These are phyloP conservation scores for Metrosideros polymorpha DNA, from an alignment of 441 rosid genomes.

Conservation along the genomic window DNA sequence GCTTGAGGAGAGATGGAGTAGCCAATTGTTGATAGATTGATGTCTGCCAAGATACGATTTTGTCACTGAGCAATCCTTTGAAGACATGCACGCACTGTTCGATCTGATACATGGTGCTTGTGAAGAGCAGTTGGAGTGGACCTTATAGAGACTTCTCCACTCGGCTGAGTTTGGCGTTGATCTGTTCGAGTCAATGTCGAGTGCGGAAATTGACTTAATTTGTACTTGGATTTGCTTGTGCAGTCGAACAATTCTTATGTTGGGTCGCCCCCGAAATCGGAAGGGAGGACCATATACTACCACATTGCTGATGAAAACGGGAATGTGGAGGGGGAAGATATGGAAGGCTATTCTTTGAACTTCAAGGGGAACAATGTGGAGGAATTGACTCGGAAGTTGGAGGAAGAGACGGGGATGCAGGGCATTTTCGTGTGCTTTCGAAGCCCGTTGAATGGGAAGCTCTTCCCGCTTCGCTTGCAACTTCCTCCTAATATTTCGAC, in stretches of 20 bases:
- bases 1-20: not conserved
- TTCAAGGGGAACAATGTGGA: conserved; percentile 72
- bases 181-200: not conserved
- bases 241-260: conserved; percentile 52
- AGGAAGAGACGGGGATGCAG: conserved; percentile 57
- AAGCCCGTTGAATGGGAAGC: conserved; percentile 75
- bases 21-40: not conserved
- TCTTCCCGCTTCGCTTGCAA: conserved; percentile 73
- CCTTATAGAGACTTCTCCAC: not conserved
- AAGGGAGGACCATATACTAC: conserved; percentile 72
- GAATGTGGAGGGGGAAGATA: conserved; percentile 48
- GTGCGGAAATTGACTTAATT: not conserved
- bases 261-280: conserved; percentile 54
- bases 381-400: conserved; percentile 54
- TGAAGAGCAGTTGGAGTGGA: not conserved
- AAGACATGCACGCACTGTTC: not conserved
- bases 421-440: conserved; percentile 73
- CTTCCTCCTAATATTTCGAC: conserved; percentile 76
- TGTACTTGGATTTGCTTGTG: conserved; percentile 1
- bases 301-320: conserved; percentile 68
- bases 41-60: not conserved
- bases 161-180: not conserved
- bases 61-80: not conserved
- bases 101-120: not conserved
- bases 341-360: conserved; percentile 40